Base-by-base conservation (phyloP, 1,139 yeast species). In the Suhomyces kunorum region DNA sequence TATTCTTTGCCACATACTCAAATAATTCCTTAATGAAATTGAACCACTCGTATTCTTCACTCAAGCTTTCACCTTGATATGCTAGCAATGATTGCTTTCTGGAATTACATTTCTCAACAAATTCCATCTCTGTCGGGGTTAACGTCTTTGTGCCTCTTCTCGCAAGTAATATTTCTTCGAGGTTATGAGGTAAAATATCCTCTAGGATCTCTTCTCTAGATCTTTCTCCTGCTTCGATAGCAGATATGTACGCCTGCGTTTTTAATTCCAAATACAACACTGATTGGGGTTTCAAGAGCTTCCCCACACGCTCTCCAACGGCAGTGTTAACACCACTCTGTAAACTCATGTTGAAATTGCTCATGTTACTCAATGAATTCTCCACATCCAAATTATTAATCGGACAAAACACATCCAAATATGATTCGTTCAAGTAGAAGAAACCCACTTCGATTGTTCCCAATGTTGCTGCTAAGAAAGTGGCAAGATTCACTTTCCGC, bases 171-270 rank as follows among this genome's bases (percentile, higher is more conserved):
- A 69, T 61, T 33, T 76, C 76, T 32, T 78, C 83, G 51, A 89
- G 58, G 51, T 83, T 74, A 6, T 70, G 70, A 0, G 95, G 94
- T 50, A 92, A 84, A 36, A 90, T 75, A 53, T 83, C 88, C 46
- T 87, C 83, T 47, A 90, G 64, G 8, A 88, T 78, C 39, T 85
- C 92, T 44, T 74, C 75, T 50, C 81, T 74, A 2, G 87, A 73
- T 46, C 83, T 64, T 44, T 83, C 89, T 8, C 81, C 82, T 5
- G 87, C 82, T 51, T 84, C 87, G 47, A 90, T 65, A 0, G 95
- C 96, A 0, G 96, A 83, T 18, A 92, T 89, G 55, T 82, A 92
- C 0, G 96, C 96, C 62, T 92, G 98, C 0, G 98, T 92, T 58
- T 92, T 92, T 56, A 92, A 71, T 53, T 92, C 97, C 38, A 92